These are phyloP conservation scores for Kalanchoe fedtschenkoi DNA, from an alignment of 164 flowering plant species.

Conservation along the genomic window DNA sequence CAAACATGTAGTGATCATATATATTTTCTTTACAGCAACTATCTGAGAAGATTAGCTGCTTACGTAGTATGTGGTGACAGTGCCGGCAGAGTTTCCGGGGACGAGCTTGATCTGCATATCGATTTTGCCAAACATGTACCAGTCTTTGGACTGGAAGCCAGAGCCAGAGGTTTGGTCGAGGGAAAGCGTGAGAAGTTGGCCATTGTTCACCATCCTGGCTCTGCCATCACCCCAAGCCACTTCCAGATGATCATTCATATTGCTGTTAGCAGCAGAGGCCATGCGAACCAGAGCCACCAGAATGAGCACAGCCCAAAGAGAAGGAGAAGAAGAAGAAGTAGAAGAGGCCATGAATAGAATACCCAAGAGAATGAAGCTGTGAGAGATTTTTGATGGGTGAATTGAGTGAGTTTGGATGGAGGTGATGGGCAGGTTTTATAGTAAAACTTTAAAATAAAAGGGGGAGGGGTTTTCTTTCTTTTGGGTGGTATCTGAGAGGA, in stretches of 20 bases:
- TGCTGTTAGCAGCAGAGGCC: neutral
- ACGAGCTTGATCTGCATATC: constrained; percentile 1
- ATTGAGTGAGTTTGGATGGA: neutral
- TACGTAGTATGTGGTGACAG: constrained; percentile 3
- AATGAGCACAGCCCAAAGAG: neutral
- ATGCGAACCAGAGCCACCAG: neutral
- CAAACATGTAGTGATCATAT: neutral
- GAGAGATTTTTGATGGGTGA: neutral
- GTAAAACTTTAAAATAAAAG: neutral
- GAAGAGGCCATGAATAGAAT: neutral
- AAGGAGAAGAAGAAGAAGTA: neutral
- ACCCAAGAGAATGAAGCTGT: neutral
- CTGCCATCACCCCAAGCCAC: constrained; percentile 1
- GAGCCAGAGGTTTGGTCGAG: constrained; percentile 3
- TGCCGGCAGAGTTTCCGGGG: constrained; percentile 5
- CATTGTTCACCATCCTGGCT: neutral
- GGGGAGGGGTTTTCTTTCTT: neutral
- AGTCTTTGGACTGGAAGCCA: constrained; percentile 1
- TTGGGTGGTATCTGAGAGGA: neutral
- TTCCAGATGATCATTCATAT: constrained; percentile 3
- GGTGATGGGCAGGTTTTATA: neutral
- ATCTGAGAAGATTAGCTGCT: neutral
- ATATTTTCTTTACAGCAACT: neutral
- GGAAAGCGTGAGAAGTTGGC: neutral
- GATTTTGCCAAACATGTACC: constrained; percentile 5